A percentile compares a stretch with the other conserved stretches of the same genome.
Evolutionary conservation across 352 stramenopile genomes (phyloP).

Genomic region (Elongisporangium senticosum): DNA sequence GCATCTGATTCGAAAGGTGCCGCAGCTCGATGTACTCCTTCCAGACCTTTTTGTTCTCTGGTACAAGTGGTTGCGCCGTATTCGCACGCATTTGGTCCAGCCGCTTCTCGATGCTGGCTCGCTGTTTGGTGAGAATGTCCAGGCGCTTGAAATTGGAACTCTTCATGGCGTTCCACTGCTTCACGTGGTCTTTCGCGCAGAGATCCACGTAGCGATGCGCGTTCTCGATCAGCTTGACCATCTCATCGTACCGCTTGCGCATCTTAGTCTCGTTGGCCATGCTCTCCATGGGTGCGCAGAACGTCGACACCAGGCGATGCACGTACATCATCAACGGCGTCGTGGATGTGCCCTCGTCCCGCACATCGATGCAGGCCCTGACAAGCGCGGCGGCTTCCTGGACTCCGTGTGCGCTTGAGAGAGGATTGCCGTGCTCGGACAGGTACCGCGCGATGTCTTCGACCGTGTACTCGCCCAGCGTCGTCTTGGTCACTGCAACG

Average conservation of each 20-base stretch:
- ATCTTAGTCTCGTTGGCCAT: slow-evolving; percentile 3
- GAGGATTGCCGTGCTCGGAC: slow-evolving; percentile 27
- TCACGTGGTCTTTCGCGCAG: slow-evolving; percentile 35
- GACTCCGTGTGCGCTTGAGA: slow-evolving; percentile 23
- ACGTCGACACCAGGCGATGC: slow-evolving; percentile 41
- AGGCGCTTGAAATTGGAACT: slow-evolving; percentile 55
- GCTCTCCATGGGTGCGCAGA: slow-evolving; percentile 17
- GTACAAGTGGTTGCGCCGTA: slow-evolving; percentile 22
- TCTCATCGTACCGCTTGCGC: slow-evolving; percentile 25
- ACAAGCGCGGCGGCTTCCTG: slow-evolving; percentile 49
- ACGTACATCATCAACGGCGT: slow-evolving; percentile 44
- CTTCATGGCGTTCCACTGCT: slow-evolving; percentile 55
- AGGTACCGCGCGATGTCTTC: slow-evolving; percentile 53
- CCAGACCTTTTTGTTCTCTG: slow-evolving; percentile 44
- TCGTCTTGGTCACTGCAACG: slow-evolving; percentile 28
- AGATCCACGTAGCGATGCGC: slow-evolving; percentile 39
- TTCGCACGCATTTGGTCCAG: slow-evolving; percentile 53
- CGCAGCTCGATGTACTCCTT: slow-evolving; percentile 70
- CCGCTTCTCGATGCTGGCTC: slow-evolving; percentile 47
- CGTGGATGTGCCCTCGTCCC: slow-evolving; percentile 27
- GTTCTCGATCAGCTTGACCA: slow-evolving; percentile 47
- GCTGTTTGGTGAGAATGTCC: slow-evolving; percentile 57
- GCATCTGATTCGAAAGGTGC: slow-evolving; percentile 50
- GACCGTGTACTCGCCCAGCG: slow-evolving; percentile 52
- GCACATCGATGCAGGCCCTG: slow-evolving; percentile 47